phyloP scores from a whole-genome alignment of 805 yeast species.

The Martiniozyma abietophila region DNA sequence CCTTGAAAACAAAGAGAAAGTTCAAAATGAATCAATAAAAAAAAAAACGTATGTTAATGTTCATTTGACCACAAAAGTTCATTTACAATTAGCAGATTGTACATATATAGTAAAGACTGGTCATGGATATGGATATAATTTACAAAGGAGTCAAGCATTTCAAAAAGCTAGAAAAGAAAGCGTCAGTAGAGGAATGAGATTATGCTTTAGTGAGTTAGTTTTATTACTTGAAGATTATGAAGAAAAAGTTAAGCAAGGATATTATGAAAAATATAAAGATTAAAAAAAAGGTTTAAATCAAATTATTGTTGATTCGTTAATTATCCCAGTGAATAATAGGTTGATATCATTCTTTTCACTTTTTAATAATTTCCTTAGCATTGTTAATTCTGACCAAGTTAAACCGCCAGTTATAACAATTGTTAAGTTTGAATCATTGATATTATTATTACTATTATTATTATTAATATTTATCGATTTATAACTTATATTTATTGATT shows the following conservation, averaged over 20 bases:
- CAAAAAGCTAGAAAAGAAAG: conserved; percentile 40
- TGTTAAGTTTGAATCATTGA: conserved; percentile 23
- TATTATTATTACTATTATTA: conserved; percentile 19
- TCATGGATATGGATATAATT: conserved; percentile 27
- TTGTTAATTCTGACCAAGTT: conserved; percentile 74
- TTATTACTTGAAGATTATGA: conserved; percentile 23
- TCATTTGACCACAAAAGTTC: conserved; percentile 28
- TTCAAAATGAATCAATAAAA: too few relatives aligned
- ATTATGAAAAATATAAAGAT: conserved; percentile 15
- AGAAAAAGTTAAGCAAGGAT: conserved; percentile 17
- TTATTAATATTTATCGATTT: conserved; percentile 21
- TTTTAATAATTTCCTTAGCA: conserved; percentile 52
- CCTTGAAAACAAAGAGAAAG: too few relatives aligned
- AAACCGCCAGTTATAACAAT: conserved; percentile 74
- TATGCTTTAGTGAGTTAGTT: conserved; percentile 32
- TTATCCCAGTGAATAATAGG: conserved; percentile 35
- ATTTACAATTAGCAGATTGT: conserved; percentile 35
- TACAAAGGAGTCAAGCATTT: conserved; percentile 28
- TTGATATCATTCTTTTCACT: conserved; percentile 30
- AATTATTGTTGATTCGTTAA: conserved; percentile 5
- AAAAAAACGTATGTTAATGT: too few relatives aligned
- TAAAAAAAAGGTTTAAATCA: background rate
- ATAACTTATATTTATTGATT: conserved; percentile 17
- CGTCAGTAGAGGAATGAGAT: conserved; percentile 34
- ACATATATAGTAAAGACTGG: conserved; percentile 32